Conservation (phyloP, 768 basidiomycete species). For the Mycena venus region DNA sequence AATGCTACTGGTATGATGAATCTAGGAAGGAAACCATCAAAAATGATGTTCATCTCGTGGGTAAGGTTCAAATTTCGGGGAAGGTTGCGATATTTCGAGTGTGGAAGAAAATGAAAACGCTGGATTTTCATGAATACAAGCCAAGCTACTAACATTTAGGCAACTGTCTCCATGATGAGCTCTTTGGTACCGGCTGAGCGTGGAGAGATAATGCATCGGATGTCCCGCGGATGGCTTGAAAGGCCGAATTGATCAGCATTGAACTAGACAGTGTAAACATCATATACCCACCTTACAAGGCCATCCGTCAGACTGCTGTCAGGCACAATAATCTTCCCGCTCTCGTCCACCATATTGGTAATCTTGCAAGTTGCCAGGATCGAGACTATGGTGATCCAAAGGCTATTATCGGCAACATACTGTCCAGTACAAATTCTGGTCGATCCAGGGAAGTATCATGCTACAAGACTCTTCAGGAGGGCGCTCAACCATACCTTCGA, state of each 20-base stretch:
- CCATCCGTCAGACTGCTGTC: slow-evolving; percentile 8
- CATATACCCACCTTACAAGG: not conserved
- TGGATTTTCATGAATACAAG: no score
- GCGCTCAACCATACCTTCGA: slow-evolving; percentile 8
- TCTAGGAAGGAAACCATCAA: no score
- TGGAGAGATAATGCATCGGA: not conserved
- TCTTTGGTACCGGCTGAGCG: not conserved
- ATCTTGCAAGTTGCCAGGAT: slow-evolving; percentile 64
- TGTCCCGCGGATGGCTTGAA: not conserved
- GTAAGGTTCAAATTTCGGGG: no score
- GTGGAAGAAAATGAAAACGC: no score
- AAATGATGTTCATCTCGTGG: no score
- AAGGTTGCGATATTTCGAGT: no score
- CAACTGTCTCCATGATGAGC: not conserved
- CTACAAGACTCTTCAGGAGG: not conserved
- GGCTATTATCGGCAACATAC: slow-evolving; percentile 60
- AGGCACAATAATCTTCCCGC: slow-evolving; percentile 54
- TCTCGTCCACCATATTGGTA: slow-evolving; percentile 52
- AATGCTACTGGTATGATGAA: no score
- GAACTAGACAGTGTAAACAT: no score
- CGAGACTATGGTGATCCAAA: slow-evolving; percentile 60
- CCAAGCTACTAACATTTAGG: not conserved
- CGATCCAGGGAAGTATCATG: not conserved
- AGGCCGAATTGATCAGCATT: not conserved
- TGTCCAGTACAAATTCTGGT: slow-evolving; percentile 61